Conservation (phyloP, 331 rosid species). For the Malus hybrid region DNA sequence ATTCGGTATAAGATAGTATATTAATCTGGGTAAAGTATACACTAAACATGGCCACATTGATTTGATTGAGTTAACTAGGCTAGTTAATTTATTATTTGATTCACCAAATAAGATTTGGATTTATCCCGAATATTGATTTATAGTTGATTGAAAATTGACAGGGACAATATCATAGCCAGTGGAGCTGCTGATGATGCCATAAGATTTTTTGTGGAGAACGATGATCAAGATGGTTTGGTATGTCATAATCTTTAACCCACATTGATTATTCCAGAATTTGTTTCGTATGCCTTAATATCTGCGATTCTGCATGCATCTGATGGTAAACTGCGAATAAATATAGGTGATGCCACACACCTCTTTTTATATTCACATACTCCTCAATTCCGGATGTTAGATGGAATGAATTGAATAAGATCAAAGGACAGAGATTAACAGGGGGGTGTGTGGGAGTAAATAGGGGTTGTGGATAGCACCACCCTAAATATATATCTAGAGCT, state of each 20-base stretch:
- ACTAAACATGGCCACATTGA: no score
- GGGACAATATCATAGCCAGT: slow-evolving; percentile 77
- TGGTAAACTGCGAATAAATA: neutral
- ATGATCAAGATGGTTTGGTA: slow-evolving; percentile 49
- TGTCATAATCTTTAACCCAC: slow-evolving; percentile 4
- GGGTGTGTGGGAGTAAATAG: no score
- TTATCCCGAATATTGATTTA: slow-evolving; percentile 14
- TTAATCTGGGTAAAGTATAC: neutral
- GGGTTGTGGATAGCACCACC: no score
- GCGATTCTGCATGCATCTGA: neutral
- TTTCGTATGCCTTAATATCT: neutral
- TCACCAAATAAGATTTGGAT: neutral
- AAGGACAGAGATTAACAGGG: no score
- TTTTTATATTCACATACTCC: no score
- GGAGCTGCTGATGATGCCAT: slow-evolving; percentile 90
- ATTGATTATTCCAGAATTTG: neutral
- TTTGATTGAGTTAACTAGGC: neutral
- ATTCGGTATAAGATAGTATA: neutral
- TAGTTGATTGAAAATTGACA: slow-evolving; percentile 27
- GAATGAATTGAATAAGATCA: no score
- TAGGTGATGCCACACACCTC: no score
- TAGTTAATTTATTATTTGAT: neutral
- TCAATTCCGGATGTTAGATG: no score
- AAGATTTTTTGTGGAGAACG: slow-evolving; percentile 54
- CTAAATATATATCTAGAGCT: neutral